Evolutionary conservation across 495 filamentous ascomycete genomes (phyloP).

Genomic region (Penicillium flavigenum): DNA sequence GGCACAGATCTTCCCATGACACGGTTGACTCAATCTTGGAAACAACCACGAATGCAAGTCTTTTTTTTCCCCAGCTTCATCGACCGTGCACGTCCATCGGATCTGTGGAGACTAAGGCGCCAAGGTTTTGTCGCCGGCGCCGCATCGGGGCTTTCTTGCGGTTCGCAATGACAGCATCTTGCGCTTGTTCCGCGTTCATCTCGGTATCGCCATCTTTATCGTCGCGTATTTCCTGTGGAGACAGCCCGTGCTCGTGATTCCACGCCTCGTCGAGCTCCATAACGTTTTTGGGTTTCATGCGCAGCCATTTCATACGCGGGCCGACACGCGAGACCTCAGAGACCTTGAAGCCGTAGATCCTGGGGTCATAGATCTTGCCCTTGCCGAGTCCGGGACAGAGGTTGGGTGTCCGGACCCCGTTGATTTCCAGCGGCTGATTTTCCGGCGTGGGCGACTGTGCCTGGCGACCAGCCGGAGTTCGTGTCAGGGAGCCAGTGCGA

Average conservation of each 20-base stretch:
- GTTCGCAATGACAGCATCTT: conserved; percentile 42
- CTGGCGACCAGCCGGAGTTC: conserved; percentile 21
- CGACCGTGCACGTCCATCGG: conserved; percentile 41
- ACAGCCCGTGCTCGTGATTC: conserved; percentile 15
- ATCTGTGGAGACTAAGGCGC: conserved; percentile 24
- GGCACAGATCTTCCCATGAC: conserved; percentile 1
- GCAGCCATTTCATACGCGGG: conserved; percentile 94
- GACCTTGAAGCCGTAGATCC: conserved; percentile 95
- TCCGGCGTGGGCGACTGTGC: conserved; percentile 34
- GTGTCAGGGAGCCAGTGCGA: conserved; percentile 29
- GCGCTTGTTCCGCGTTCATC: conserved; percentile 33
- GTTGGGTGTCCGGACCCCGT: conserved; percentile 80
- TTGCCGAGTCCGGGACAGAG: conserved; percentile 83
- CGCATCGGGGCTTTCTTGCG: conserved; percentile 55
- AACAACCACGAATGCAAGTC: not conserved
- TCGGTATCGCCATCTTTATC: conserved; percentile 53
- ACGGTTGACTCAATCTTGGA: conserved; percentile 8
- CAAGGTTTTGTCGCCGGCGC: conserved; percentile 39
- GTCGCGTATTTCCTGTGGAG: conserved; percentile 40
- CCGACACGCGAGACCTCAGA: conserved; percentile 82
- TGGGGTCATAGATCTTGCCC: conserved; percentile 85
- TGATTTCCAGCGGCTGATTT: conserved; percentile 62
- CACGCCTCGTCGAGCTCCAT: conserved; percentile 73
- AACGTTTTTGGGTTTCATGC: conserved; percentile 77
- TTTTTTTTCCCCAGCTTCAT: conserved; percentile 16